A percentile compares a stretch with the other conserved stretches of the same genome.
These are phyloP conservation scores for Lasiosphaeria hispida DNA, from an alignment of 495 filamentous ascomycete genomes.

Conservation along the genomic window DNA sequence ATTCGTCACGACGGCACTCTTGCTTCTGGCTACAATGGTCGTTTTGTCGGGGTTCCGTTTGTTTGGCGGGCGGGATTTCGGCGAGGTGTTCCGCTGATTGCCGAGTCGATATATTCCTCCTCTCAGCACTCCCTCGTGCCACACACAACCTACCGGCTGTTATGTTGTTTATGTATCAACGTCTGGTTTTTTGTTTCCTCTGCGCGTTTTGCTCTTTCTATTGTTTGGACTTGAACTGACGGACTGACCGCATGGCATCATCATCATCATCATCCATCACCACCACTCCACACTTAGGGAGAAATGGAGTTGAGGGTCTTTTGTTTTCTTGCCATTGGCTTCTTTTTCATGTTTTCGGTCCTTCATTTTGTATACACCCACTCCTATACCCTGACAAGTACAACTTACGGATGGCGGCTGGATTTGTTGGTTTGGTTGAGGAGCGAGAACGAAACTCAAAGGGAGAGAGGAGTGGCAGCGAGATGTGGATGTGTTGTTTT, in stretches of 20 bases:
- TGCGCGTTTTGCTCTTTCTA: not conserved
- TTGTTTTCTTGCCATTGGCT: conserved; percentile 1
- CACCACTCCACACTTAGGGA: too few species aligned
- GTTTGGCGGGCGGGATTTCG: too few species aligned
- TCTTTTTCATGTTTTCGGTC: conserved; percentile 14
- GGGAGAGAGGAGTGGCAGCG: not conserved
- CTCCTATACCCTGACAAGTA: too few species aligned
- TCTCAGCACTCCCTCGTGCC: not conserved
- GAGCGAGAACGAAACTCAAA: too few species aligned
- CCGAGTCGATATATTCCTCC: not conserved
- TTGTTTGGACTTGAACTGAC: conserved; percentile 17
- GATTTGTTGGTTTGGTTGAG: too few species aligned
- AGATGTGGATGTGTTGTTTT: too few species aligned
- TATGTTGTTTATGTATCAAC: conserved; percentile 13
- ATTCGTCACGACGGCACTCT: not conserved
- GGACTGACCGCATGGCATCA: too few species aligned
- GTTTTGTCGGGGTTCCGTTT: not conserved
- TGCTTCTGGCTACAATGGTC: not conserved
- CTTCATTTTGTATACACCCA: too few species aligned
- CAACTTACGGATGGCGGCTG: too few species aligned
- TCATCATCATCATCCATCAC: too few species aligned
- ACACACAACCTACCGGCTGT: not conserved
- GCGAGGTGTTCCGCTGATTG: not conserved
- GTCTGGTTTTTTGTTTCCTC: not conserved
- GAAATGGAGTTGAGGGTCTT: too few species aligned